Percentiles rank a stretch among this genome's conserved stretches.
Evolutionary conservation across 176 grass and related monocot species (phyloP).

Genomic region (Elaeis guineensis): DNA sequence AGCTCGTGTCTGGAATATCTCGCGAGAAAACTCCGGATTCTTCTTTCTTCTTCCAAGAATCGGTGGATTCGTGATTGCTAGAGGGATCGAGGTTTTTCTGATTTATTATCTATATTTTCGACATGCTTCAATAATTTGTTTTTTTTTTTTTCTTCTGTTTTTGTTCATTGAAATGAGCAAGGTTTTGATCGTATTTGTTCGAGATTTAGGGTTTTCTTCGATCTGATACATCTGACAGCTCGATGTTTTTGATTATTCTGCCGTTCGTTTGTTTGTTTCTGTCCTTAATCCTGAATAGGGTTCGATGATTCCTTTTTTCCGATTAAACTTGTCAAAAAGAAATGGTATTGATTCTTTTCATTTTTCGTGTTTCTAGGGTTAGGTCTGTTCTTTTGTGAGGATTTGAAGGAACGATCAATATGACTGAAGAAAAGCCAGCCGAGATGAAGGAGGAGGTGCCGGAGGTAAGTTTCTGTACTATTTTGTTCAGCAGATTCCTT

Average conservation of each 20-base stretch:
- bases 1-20: too few species aligned
- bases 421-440: slow-evolving; percentile 35
- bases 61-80: too few species aligned
- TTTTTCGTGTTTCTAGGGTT: background rate
- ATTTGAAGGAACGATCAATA: slow-evolving; percentile 6
- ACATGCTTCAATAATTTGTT: too few species aligned
- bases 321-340: background rate
- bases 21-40: too few species aligned
- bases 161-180: background rate
- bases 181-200: background rate
- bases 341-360: background rate
- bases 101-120: too few species aligned
- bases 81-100: too few species aligned
- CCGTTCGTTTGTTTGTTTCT: too few species aligned
- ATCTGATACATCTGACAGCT: too few species aligned
- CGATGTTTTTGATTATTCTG: too few species aligned
- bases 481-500: background rate
- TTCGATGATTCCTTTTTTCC: too few species aligned
- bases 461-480: slow-evolving; percentile 12
- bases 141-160: background rate
- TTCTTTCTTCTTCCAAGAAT: too few species aligned
- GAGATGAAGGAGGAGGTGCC: slow-evolving; percentile 40
- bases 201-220: background rate
- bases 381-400: background rate
- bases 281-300: too few species aligned